These are phyloP conservation scores for Scytalidium sp. DNA, from an alignment of 2,329 filamentous ascomycete species.

Conservation along the genomic window DNA sequence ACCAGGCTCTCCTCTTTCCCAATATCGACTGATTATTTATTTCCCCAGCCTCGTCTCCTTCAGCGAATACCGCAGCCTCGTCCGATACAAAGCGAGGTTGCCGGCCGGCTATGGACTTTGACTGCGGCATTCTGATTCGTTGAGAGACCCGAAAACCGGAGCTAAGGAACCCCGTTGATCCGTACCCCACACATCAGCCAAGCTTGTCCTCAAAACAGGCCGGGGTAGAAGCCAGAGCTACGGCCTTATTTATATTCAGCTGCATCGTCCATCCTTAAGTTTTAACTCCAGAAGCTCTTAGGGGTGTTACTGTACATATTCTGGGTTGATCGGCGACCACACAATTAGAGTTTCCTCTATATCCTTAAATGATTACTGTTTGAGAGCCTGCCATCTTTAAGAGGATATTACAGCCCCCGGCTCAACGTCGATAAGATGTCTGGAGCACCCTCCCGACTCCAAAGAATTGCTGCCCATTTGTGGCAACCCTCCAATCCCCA, in stretches of 20 bases:
- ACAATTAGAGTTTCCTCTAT: too few relatives aligned
- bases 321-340: too few relatives aligned
- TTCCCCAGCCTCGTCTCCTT: not conserved
- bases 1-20: too few relatives aligned
- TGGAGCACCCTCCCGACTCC: conserved; percentile 58
- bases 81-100: not conserved
- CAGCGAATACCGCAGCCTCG: not conserved
- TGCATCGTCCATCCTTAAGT: not conserved
- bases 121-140: not conserved
- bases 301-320: too few relatives aligned
- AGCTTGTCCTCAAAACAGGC: not conserved
- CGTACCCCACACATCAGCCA: conserved; percentile 12
- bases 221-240: too few relatives aligned
- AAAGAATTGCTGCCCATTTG: conserved; percentile 53
- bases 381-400: too few relatives aligned
- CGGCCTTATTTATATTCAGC: too few relatives aligned
- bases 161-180: not conserved
- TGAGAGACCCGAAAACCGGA: not conserved
- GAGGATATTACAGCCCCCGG: too few relatives aligned
- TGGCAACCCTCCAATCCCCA: conserved; percentile 30
- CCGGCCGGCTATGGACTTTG: not conserved
- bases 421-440: conserved; percentile 52
- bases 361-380: too few relatives aligned
- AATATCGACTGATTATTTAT: too few relatives aligned
- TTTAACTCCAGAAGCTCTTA: not conserved